These are phyloP conservation scores for Aotearoamyces nothofagi DNA, from an alignment of 2,329 filamentous ascomycete species.

Conservation along the genomic window DNA sequence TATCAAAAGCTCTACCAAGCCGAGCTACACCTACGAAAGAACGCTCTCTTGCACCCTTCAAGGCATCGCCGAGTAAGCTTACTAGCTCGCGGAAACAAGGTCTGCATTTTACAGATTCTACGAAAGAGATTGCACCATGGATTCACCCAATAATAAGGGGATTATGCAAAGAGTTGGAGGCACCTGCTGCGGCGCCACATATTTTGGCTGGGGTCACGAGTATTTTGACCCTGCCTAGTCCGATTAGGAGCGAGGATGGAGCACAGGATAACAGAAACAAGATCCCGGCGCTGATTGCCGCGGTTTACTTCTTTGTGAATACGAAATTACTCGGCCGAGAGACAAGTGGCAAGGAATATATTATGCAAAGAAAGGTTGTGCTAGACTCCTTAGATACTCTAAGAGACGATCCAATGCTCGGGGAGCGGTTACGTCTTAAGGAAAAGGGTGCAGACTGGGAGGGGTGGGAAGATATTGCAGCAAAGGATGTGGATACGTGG, in stretches of 20 bases:
- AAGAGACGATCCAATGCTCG: constrained; percentile 22
- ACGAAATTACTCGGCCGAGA: constrained; percentile 26
- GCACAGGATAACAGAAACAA: constrained; percentile 19
- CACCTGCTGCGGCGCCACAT: constrained; percentile 50
- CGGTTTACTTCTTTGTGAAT: constrained; percentile 44
- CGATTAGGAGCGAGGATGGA: constrained; percentile 1
- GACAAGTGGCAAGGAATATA: constrained; percentile 26
- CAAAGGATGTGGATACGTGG: constrained; percentile 44
- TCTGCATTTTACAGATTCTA: not conserved
- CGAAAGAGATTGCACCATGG: constrained; percentile 38
- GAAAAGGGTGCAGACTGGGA: constrained; percentile 31
- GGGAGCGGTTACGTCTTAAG: constrained; percentile 29
- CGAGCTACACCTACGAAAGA: constrained; percentile 3
- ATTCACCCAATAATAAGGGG: constrained; percentile 51
- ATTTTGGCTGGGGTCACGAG: constrained; percentile 58
- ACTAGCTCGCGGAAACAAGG: constrained; percentile 1
- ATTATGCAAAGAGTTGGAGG: constrained; percentile 46
- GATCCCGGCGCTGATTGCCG: constrained; percentile 38
- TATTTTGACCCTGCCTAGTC: constrained; percentile 19
- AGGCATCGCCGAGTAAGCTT: not conserved
- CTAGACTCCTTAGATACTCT: constrained; percentile 25
- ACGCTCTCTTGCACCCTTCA: not conserved
- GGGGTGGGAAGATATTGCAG: constrained; percentile 32
- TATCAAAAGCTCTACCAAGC: constrained; percentile 8
- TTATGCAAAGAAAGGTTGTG: constrained; percentile 29